Evolutionary conservation across 116 monocot genomes (phyloP).

Genomic region (Cymodocea nodosa): DNA sequence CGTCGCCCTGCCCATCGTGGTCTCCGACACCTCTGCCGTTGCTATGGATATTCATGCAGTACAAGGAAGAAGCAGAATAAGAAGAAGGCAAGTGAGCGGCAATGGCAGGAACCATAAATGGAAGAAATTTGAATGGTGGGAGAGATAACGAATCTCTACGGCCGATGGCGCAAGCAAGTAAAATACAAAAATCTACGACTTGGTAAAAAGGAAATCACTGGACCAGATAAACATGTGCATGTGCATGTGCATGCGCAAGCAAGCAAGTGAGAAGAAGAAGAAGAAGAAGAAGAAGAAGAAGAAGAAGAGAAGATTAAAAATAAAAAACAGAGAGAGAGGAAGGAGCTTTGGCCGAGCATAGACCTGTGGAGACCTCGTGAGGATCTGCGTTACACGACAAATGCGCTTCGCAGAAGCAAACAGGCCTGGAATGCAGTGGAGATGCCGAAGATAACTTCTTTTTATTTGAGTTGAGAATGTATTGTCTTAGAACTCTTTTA

Average conservation of each 20-base stretch:
- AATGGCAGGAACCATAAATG: neutral
- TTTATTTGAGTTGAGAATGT: neutral
- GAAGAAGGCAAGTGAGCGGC: neutral
- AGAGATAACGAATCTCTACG: neutral
- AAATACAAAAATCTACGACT: neutral
- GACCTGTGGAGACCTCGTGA: constrained; percentile 41
- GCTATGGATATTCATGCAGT: neutral
- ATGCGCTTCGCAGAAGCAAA: constrained; percentile 21
- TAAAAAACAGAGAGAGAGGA: neutral
- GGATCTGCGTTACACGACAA: constrained; percentile 42
- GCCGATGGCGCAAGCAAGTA: neutral
- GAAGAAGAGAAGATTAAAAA: neutral
- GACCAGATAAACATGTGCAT: neutral
- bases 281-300: neutral
- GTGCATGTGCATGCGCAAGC: too few relatives aligned
- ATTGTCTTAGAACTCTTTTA: neutral
- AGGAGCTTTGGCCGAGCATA: constrained; percentile 10
- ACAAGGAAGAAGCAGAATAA: neutral
- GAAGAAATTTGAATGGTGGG: neutral
- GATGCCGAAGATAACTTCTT: neutral
- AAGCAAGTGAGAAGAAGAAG: neutral
- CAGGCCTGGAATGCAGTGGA: neutral
- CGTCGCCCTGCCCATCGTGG: constrained; percentile 53
- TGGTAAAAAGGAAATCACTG: neutral
- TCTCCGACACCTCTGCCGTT: neutral